A percentile compares a stretch with the other conserved stretches of the same genome.
Conservation (phyloP, 305 asterid species). For the Fraxinus angustifolia region DNA sequence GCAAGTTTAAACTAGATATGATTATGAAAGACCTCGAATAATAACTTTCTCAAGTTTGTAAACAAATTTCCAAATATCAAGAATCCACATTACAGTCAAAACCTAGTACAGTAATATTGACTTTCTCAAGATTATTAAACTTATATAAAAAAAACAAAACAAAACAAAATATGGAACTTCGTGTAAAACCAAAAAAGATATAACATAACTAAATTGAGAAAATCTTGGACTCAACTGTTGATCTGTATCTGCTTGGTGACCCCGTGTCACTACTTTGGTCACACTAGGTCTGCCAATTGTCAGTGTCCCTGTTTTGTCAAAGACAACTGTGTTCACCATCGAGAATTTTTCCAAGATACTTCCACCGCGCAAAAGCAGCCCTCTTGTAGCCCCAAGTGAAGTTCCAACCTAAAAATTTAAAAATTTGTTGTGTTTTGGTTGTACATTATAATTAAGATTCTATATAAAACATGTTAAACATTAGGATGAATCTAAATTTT, state of each 20-base stretch:
- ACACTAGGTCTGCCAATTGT: slow-evolving; percentile 90
- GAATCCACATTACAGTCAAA: not conserved
- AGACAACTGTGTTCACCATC: slow-evolving; percentile 68
- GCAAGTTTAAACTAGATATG: slow-evolving; percentile 3
- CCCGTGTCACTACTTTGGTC: slow-evolving; percentile 61
- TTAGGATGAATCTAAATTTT: slow-evolving; percentile 19
- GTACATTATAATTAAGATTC: slow-evolving; percentile 16
- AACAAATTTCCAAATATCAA: not conserved
- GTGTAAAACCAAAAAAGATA: slow-evolving; percentile 3
- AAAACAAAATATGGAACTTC: slow-evolving; percentile 8
- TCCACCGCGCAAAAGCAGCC: slow-evolving; percentile 98
- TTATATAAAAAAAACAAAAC: not conserved
- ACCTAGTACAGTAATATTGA: not conserved
- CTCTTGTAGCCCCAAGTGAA: slow-evolving; percentile 96
- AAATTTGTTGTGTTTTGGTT: slow-evolving; percentile 17
- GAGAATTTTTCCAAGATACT: slow-evolving; percentile 85
- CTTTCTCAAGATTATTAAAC: slow-evolving; percentile 7
- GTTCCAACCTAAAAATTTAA: slow-evolving; percentile 78
- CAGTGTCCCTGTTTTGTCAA: slow-evolving; percentile 96
- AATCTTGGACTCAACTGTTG: slow-evolving; percentile 51
- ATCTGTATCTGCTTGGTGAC: slow-evolving; percentile 33
- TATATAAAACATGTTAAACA: slow-evolving; percentile 2
- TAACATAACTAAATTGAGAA: slow-evolving; percentile 20
- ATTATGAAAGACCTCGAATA: slow-evolving; percentile 8
- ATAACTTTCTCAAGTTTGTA: not conserved